A percentile compares a stretch with the other conserved stretches of the same genome.
Conservation (phyloP, 2,329 filamentous ascomycete species). For the Dendrostoma leiphaemia region DNA sequence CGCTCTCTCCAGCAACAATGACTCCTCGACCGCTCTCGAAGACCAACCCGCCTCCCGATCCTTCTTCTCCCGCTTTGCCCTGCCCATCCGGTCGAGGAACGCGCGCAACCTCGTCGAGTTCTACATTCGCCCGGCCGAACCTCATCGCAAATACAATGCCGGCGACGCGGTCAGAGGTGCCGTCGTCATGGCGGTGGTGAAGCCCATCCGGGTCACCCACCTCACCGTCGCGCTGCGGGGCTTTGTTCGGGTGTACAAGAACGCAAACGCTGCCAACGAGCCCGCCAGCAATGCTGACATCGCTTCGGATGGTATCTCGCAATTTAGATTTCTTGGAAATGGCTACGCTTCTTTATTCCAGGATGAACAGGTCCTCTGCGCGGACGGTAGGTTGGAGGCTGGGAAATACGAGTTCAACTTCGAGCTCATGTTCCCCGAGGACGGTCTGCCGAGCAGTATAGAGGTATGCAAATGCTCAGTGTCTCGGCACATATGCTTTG, state of each 20-base stretch:
- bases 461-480: constrained; percentile 63
- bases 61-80: constrained; percentile 52
- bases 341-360: constrained; percentile 79
- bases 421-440: constrained; percentile 33
- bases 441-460: constrained; percentile 78
- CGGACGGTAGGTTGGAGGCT: constrained; percentile 71
- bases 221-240: constrained; percentile 76
- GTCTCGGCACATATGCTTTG: not conserved
- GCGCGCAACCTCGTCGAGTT: constrained; percentile 72
- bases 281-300: constrained; percentile 40
- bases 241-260: constrained; percentile 77
- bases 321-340: constrained; percentile 66
- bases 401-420: constrained; percentile 75
- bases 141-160: constrained; percentile 72
- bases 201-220: constrained; percentile 76
- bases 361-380: constrained; percentile 77
- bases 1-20: constrained; percentile 37
- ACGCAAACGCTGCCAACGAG: constrained; percentile 54
- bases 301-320: constrained; percentile 31
- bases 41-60: constrained; percentile 40
- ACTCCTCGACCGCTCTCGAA: constrained; percentile 36
- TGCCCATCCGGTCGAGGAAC: constrained; percentile 49
- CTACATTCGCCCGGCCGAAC: constrained; percentile 73
- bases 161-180: constrained; percentile 73
- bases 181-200: constrained; percentile 70